Conservation (phyloP, 129 eudicot species). For the Artemisia argyi region DNA sequence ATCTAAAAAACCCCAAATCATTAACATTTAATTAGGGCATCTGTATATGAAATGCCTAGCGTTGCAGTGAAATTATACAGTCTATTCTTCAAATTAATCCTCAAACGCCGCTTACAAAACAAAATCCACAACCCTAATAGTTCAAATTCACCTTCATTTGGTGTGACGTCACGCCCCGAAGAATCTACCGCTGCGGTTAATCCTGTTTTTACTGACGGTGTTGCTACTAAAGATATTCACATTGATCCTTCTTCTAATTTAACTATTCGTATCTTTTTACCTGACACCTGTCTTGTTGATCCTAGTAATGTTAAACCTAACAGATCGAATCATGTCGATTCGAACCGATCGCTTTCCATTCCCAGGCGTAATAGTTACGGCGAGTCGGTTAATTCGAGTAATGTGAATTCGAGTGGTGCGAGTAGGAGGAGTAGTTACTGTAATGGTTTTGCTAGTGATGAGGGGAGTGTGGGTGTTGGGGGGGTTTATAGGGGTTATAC, state of each 20-base stretch:
- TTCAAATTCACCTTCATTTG: constrained; percentile 34
- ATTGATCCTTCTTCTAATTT: constrained; percentile 80
- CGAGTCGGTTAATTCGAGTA: neutral
- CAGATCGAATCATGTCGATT: constrained; percentile 35
- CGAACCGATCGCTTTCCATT: constrained; percentile 27
- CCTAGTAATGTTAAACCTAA: constrained; percentile 19
- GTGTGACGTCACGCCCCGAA: constrained; percentile 85
- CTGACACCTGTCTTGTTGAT: constrained; percentile 66
- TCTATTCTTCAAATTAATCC: constrained; percentile 68
- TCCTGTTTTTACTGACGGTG: constrained; percentile 78
- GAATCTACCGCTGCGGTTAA: constrained; percentile 72
- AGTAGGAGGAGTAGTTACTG: constrained; percentile 59
- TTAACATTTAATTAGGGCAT: no score
- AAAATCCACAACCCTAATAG: constrained; percentile 59
- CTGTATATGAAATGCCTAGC: constrained; percentile 63
- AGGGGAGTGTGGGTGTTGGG: neutral
- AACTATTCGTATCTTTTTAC: constrained; percentile 78
- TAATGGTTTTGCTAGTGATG: constrained; percentile 46
- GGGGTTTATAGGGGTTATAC: constrained; percentile 73
- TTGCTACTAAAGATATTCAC: constrained; percentile 90
- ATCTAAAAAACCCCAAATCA: no score
- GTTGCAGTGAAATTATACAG: constrained; percentile 85
- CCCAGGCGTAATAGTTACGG: constrained; percentile 62
- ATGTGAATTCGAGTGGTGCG: neutral
- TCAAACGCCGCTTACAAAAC: constrained; percentile 75